phyloP scores from a whole-genome alignment of 2,329 filamentous ascomycete genomes.

The Neophaeococcomyces mojaviensis region DNA sequence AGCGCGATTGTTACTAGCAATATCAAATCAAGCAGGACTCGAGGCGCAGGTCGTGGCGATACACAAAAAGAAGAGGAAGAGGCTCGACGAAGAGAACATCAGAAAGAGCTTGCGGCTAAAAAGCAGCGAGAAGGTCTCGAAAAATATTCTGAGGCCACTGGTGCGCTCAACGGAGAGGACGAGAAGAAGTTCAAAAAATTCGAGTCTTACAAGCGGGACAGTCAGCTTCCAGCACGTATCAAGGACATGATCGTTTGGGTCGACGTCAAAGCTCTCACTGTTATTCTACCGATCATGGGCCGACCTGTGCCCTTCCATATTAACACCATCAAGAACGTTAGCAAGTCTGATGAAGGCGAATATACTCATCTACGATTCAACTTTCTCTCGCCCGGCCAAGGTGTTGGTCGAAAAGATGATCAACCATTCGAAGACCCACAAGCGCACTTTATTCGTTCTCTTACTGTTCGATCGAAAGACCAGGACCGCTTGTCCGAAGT shows the following conservation, averaged over 20 bases:
- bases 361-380: conserved; percentile 94
- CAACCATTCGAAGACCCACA: conserved; percentile 95
- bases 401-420: conserved; percentile 93
- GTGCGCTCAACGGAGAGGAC: conserved; percentile 77
- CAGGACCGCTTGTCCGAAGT: conserved; percentile 84
- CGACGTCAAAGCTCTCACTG: conserved; percentile 79
- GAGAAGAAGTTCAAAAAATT: conserved; percentile 99
- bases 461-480: conserved; percentile 90
- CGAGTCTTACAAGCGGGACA: conserved; percentile 97
- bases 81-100: conserved; percentile 77
- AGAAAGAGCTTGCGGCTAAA: conserved; percentile 78
- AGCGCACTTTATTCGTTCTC: conserved; percentile 88
- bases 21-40: conserved; percentile 85
- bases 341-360: conserved; percentile 92
- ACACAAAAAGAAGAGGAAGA: conserved; percentile 72
- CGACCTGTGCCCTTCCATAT: conserved; percentile 97
- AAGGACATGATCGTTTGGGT: conserved; percentile 84
- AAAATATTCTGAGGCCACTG: conserved; percentile 77
- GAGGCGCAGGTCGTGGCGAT: conserved; percentile 72
- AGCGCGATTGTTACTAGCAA: conserved; percentile 89
- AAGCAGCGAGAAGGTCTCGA: conserved; percentile 84
- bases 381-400: conserved; percentile 92
- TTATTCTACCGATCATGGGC: conserved; percentile 94
- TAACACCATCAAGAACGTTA: conserved; percentile 96
- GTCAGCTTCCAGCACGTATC: conserved; percentile 76